These are phyloP conservation scores for Suhomyces bokatorum DNA, from an alignment of 1,139 yeast genomes.

Conservation along the genomic window DNA sequence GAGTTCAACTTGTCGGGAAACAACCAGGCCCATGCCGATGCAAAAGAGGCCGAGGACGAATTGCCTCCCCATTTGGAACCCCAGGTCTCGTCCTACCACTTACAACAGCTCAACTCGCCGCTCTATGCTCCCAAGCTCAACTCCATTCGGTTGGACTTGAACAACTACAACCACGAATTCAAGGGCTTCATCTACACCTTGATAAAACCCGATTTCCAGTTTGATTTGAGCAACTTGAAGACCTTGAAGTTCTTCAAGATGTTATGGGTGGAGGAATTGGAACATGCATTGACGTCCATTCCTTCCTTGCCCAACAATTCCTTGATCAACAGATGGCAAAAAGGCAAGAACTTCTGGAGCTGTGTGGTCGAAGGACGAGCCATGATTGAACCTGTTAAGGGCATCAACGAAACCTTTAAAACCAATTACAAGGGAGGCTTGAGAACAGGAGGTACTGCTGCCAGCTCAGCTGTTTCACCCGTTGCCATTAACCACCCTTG, in stretches of 20 bases:
- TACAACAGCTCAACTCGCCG: constrained; percentile 24
- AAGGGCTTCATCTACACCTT: constrained; percentile 39
- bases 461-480: constrained; percentile 39
- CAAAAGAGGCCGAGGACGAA: constrained; percentile 7
- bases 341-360: constrained; percentile 56
- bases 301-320: constrained; percentile 37
- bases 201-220: constrained; percentile 36
- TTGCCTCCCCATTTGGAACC: constrained; percentile 10
- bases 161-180: constrained; percentile 43
- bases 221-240: constrained; percentile 45
- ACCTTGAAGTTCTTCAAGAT: constrained; percentile 65
- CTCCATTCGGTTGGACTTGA: constrained; percentile 60
- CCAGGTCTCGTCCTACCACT: constrained; percentile 12
- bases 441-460: constrained; percentile 7
- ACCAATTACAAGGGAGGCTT: constrained; percentile 13
- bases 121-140: constrained; percentile 57
- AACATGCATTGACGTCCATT: constrained; percentile 47
- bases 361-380: constrained; percentile 79
- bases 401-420: constrained; percentile 71
- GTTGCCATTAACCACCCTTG: constrained; percentile 77
- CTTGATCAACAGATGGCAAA: constrained; percentile 46
- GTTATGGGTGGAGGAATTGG: constrained; percentile 75
- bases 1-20: constrained; percentile 7
- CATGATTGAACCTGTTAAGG: constrained; percentile 83
- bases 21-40: not conserved